Evolutionary conservation across 169 alveolate species (phyloP).

Genomic region (Plasmodium sp.): DNA sequence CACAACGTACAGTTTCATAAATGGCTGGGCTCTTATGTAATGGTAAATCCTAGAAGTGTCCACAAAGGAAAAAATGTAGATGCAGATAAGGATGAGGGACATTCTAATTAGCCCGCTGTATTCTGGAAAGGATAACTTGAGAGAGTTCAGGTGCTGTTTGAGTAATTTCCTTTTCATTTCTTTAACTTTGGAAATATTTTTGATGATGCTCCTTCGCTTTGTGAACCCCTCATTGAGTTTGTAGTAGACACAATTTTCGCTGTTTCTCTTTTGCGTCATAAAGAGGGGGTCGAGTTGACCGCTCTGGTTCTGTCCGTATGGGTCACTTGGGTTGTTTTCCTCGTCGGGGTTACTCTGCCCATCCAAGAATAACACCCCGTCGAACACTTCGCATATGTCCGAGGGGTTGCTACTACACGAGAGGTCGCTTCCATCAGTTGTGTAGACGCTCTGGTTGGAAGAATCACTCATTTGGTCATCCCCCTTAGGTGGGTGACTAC

Average conservation of each 20-base stretch:
- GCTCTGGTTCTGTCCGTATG: background rate
- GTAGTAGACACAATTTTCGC: background rate
- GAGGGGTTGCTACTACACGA: background rate
- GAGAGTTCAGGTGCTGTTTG: constrained; percentile 42
- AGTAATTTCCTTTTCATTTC: constrained; percentile 44
- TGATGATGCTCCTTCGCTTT: constrained; percentile 5
- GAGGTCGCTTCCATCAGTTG: background rate
- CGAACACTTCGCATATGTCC: background rate
- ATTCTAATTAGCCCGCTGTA: constrained; percentile 83
- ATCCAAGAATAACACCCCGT: background rate
- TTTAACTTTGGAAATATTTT: constrained; percentile 35
- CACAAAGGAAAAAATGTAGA: constrained; percentile 83
- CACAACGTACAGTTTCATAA: constrained; percentile 90
- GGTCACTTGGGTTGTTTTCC: background rate
- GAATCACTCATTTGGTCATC: background rate
- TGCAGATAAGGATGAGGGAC: constrained; percentile 80
- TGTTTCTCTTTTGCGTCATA: constrained; percentile 8
- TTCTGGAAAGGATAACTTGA: constrained; percentile 77
- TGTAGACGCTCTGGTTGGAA: background rate
- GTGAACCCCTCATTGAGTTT: constrained; percentile 5
- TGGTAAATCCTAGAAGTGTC: constrained; percentile 92
- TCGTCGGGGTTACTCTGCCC: background rate
- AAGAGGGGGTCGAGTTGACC: background rate
- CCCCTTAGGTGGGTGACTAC: background rate
- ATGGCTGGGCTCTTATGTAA: constrained; percentile 91